Base-by-base conservation (phyloP, 1,284 basidiomycete species). In the Meira miltonrushii region DNA sequence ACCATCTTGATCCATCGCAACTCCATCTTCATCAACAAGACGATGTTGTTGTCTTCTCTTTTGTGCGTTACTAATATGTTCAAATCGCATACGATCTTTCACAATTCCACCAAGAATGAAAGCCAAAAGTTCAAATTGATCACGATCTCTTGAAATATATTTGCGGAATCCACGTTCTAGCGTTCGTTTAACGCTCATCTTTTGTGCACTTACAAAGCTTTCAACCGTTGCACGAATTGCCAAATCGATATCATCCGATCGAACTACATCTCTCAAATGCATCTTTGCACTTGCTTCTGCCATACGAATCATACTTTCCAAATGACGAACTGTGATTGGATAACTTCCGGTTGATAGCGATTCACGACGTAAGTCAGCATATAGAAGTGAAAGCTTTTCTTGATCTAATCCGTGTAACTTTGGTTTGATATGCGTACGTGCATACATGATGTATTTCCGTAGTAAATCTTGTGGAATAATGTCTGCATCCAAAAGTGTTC, bases 291-390 rank as follows among this genome's bases (percentile, higher is more conserved):
- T 92, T 13, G 95, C 93, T 79, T 99, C 94, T 1, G 92, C 86
- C 95, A 98, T 98, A 47, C 95, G 87, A 79, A 99, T 98, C 90
- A 96, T 97, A 77, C 90, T 93, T 81, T 99, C 95, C 62, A 99
- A 81, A 77, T 97, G 95, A 65, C 95, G 89, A 50, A 98, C 90
- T 3, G 95, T 99, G 78, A 99, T 96, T 2, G 94, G 94, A 81
- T 91, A 96, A 19, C 92, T 96, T 39, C 94, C 94, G 1, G 95
- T 99, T 13, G 92, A 91, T 66, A 94, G 83, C 2, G 92, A 96
- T 79, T 99, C 95, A 64, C 92, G 87, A 53, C 95, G 87, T 43
- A 99, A 84, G 77, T 99, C 95, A n/a, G 91, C 87, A 79, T 95
- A 98, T 47, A 99, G 84, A n/a, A 87, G 84, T 9, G 92, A 84